Evolutionary conservation across 1,284 basidiomycete genomes (phyloP).

Genomic region (Trametes polyzona): DNA sequence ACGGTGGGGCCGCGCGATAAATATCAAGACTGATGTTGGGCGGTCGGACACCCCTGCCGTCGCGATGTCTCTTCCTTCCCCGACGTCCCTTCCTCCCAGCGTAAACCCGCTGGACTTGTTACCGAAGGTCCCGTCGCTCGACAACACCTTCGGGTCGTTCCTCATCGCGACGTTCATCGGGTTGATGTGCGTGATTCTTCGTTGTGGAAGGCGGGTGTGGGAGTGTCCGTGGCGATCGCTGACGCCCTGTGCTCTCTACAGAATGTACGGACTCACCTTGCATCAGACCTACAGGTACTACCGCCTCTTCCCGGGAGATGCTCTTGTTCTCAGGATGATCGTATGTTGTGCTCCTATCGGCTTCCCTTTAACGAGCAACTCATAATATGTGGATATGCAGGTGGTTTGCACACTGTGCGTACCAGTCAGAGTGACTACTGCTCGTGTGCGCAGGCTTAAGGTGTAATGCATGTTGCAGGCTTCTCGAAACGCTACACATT

Average conservation of each 20-base stretch:
- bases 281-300: slow-evolving; percentile 13
- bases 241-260: neutral
- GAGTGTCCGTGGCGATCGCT: neutral
- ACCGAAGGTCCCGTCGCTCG: neutral
- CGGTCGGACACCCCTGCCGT: too few relatives aligned
- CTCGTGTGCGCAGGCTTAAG: too few relatives aligned
- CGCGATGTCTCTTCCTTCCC: neutral
- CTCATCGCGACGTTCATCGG: slow-evolving; percentile 2
- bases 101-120: neutral
- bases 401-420: neutral
- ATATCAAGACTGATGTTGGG: too few relatives aligned
- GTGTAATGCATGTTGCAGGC: too few relatives aligned
- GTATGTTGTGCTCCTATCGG: neutral
- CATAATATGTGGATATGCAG: neutral
- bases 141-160: slow-evolving; percentile 8
- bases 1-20: too few relatives aligned
- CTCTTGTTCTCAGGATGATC: neutral
- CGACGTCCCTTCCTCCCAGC: neutral
- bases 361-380: neutral
- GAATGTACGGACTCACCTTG: slow-evolving; percentile 13
- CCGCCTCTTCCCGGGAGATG: neutral
- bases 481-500: slow-evolving; percentile 3
- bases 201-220: too few relatives aligned
- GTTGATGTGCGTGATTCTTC: neutral
- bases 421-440: neutral